Evolutionary conservation across 768 basidiomycete species (phyloP), one percentile per base, ranked within the genome.

Genomic region (Boletus subparvulus): DNA sequence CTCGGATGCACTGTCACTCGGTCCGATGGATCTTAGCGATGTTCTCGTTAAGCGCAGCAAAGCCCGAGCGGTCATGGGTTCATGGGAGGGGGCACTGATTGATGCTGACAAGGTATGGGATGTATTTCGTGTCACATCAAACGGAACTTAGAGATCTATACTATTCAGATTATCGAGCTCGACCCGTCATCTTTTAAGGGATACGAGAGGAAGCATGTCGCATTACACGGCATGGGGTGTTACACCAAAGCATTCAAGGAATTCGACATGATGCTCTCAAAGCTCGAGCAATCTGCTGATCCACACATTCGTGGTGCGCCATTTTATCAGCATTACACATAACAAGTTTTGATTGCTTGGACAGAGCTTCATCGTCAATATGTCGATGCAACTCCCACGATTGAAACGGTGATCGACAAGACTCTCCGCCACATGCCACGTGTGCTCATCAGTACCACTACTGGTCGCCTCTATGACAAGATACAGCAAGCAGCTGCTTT

Each of bases 401-500:
- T 62, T 16, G 50, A n/a, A 39, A 13, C 3, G 36, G 6, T 0
- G 2, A 19, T 63, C 19, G 28, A 26, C 8, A 1, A 45, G 21
- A 44, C 39, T 1, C 39, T 56, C 6, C 32, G 45, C 11, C 2
- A 24, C 1, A 51, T 55, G 45, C 62, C 62, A 12, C 41, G 47
- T 0, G 39, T 63, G 0, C 54, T 63, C 3, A 56, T 63, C 5
- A 39, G 59, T 26, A 52, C 45, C 3, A 2, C 39, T 0, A 58
- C 55, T 0, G 63, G 63, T 14, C 50, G 36, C n/a, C 44, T 64
- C 0, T 46, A 19, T 13, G 59, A 64, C 28, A 64, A 46, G 19
- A 11, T 1, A n/a, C 58, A 52, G 30, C 63, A 60, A 50, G 50
- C 21, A 4, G 47, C 5, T 2, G 53, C 62, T 1, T 64, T 64